Percentiles rank a stretch among this genome's conserved stretches.
Evolutionary conservation across 1,139 yeast species (phyloP).

Genomic region (Candida sp.): DNA sequence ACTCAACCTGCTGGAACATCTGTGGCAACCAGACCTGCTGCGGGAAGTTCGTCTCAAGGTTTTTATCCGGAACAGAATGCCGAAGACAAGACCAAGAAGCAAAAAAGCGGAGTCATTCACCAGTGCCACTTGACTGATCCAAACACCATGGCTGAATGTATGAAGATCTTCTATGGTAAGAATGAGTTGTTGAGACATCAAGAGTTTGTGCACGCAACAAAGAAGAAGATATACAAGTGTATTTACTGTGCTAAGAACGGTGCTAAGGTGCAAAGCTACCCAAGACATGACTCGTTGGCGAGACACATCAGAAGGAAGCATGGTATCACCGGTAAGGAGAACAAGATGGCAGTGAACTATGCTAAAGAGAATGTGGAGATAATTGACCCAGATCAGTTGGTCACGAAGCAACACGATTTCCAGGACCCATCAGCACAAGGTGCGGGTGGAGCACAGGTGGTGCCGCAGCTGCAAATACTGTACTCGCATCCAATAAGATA

Average conservation of each 20-base stretch:
- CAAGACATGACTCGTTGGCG: conserved; percentile 51
- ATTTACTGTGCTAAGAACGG: conserved; percentile 44
- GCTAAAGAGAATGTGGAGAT: conserved; percentile 50
- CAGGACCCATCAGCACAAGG: conserved; percentile 9
- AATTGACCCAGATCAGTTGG: conserved; percentile 24
- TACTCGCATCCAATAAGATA: conserved; percentile 5
- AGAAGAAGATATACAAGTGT: conserved; percentile 48
- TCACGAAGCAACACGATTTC: conserved; percentile 7
- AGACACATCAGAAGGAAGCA: conserved; percentile 51
- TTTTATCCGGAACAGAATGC: not conserved
- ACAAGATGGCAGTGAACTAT: conserved; percentile 50
- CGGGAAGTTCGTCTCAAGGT: no score
- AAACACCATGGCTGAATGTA: conserved; percentile 31
- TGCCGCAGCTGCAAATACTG: not conserved
- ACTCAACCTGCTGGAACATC: not conserved
- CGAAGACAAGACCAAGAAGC: conserved; percentile 22
- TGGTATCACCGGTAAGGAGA: conserved; percentile 51
- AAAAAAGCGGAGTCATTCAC: conserved; percentile 38
- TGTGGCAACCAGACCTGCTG: conserved; percentile 3
- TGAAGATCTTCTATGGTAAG: conserved; percentile 49
- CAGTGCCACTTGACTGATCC: conserved; percentile 50
- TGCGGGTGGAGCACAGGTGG: not conserved
- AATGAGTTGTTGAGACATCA: conserved; percentile 51
- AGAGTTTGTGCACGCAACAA: conserved; percentile 53
- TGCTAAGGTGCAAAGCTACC: conserved; percentile 46